These are phyloP conservation scores for Lactarius vividus DNA, from an alignment of 768 basidiomycete genomes.

Conservation along the genomic window DNA sequence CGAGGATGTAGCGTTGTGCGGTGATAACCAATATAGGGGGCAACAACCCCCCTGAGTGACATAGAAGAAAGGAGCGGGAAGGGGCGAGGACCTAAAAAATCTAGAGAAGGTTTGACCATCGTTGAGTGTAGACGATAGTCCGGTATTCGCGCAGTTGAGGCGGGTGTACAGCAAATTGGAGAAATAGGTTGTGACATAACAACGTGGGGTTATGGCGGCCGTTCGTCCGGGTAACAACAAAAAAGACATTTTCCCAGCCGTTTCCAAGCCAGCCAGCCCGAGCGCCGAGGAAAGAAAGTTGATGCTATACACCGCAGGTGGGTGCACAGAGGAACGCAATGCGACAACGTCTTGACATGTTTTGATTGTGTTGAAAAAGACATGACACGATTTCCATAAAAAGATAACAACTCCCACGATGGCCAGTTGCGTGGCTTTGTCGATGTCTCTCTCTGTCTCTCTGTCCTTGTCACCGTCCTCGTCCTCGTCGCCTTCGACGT, in stretches of 20 bases:
- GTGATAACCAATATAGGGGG: slow-evolving; percentile 2
- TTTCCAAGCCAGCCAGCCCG: neutral
- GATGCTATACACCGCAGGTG: too few relatives aligned
- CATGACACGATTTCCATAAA: neutral
- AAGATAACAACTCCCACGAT: slow-evolving; percentile 10
- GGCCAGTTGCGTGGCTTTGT: neutral
- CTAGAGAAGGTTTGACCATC: neutral
- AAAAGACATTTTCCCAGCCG: neutral
- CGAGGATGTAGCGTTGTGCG: slow-evolving; percentile 4
- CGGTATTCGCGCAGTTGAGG: neutral
- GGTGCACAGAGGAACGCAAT: too few relatives aligned
- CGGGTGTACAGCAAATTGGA: neutral
- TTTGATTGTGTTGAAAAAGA: too few relatives aligned
- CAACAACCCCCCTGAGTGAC: slow-evolving; percentile 1
- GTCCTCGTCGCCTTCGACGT: neutral
- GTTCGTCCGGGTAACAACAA: neutral
- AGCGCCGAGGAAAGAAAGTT: neutral
- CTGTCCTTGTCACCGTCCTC: neutral
- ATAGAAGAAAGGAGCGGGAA: neutral
- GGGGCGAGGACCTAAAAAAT: neutral
- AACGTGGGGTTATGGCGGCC: neutral
- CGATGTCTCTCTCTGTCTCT: neutral
- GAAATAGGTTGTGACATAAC: neutral
- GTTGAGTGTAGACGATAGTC: neutral
- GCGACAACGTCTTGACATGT: too few relatives aligned